These are phyloP conservation scores for Ceratocystis cacaofunesta DNA, from an alignment of 2,329 filamentous ascomycete species.

Conservation along the genomic window DNA sequence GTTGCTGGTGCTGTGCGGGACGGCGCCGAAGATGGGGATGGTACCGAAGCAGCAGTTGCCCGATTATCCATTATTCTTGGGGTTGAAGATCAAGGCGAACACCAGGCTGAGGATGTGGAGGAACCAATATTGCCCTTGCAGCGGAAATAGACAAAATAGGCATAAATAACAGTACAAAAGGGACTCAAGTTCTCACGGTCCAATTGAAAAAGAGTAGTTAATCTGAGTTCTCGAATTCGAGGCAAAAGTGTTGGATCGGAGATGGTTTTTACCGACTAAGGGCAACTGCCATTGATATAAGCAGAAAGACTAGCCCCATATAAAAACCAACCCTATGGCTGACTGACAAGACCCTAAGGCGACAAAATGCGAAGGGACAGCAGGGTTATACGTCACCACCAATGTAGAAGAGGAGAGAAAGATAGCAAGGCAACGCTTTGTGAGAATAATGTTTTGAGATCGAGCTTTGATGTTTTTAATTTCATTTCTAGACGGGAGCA, in stretches of 20 bases:
- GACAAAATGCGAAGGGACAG: no score
- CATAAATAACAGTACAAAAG: conserved; percentile 14
- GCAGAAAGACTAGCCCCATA: not conserved
- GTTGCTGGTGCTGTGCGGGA: not conserved
- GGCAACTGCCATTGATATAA: not conserved
- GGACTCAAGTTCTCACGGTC: conserved; percentile 16
- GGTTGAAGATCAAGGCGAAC: not conserved
- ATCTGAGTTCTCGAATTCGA: not conserved
- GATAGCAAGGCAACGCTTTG: no score
- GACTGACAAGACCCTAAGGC: not conserved
- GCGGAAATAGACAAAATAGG: conserved; percentile 15
- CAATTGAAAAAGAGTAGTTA: conserved; percentile 16
- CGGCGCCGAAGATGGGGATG: not conserved
- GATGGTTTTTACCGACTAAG: not conserved
- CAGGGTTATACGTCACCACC: no score
- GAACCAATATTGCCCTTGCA: not conserved
- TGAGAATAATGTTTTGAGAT: no score
- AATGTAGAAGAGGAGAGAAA: no score
- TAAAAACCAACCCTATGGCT: not conserved
- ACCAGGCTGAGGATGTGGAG: not conserved
- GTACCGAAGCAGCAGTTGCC: not conserved
- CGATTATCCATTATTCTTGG: not conserved
- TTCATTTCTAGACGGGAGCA: no score
- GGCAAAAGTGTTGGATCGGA: not conserved
- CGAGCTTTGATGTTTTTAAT: no score